Evolutionary conservation across 108 stramenopile genomes (phyloP).

Genomic region (Cyclostephanos invisitatus): DNA sequence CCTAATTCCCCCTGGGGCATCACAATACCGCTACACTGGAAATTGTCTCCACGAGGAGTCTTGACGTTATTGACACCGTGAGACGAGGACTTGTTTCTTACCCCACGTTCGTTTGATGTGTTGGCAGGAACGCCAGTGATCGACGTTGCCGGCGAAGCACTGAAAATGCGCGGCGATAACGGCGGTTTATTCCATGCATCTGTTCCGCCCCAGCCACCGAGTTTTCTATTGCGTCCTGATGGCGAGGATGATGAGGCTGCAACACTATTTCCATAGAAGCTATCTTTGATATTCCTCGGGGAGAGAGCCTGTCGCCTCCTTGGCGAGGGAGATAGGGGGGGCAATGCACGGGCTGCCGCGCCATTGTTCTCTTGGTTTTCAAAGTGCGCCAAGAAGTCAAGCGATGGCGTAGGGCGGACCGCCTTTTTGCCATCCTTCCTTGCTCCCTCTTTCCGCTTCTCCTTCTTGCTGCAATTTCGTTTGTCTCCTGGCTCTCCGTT

Average conservation of each 20-base stretch:
- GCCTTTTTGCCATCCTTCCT: background rate
- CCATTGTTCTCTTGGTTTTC: slow-evolving; percentile 12
- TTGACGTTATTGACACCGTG: background rate
- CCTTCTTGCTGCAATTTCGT: background rate
- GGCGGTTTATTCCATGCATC: background rate
- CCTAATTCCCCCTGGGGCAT: background rate
- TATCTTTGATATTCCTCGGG: background rate
- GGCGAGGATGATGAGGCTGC: background rate
- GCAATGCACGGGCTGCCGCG: background rate
- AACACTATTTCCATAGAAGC: background rate
- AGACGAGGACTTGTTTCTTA: background rate
- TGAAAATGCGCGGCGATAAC: background rate
- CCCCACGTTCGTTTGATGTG: background rate
- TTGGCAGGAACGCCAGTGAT: background rate
- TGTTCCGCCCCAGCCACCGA: background rate
- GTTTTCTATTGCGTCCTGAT: background rate
- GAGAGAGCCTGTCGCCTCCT: slow-evolving; percentile 7
- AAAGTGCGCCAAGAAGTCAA: background rate
- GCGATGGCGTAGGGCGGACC: background rate
- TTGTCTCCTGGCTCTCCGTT: background rate
- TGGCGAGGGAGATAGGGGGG: background rate
- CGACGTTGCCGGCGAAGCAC: background rate
- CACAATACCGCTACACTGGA: background rate
- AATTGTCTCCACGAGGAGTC: background rate
- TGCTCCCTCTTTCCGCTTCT: background rate